These are phyloP conservation scores for Lipomyces oligophaga DNA, from an alignment of 805 yeast species.

Conservation along the genomic window DNA sequence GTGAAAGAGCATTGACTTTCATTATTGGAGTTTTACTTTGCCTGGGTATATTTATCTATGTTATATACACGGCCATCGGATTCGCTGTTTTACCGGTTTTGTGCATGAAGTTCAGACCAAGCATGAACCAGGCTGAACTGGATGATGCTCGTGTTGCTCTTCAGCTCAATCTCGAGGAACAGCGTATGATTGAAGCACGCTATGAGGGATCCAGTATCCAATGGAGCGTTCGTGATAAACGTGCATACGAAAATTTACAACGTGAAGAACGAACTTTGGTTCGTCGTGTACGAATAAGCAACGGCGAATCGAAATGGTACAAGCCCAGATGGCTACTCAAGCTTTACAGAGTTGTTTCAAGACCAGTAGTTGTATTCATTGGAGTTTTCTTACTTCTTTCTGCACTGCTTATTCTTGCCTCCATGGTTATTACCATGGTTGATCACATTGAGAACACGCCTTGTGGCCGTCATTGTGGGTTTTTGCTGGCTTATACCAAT, in stretches of 20 bases:
- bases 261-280: conserved; percentile 31
- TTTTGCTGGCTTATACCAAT: conserved; percentile 13
- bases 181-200: conserved; percentile 31
- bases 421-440: conserved; percentile 26
- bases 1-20: conserved; percentile 27
- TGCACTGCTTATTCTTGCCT: conserved; percentile 24
- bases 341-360: conserved; percentile 10
- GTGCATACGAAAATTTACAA: conserved; percentile 30
- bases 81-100: conserved; percentile 27
- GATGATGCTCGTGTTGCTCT: conserved; percentile 27
- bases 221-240: conserved; percentile 31
- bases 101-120: conserved; percentile 24
- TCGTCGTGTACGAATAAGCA: conserved; percentile 26
- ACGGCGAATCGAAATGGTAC: conserved; percentile 17
- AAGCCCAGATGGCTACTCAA: conserved; percentile 25
- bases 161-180: conserved; percentile 31
- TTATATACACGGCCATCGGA: conserved; percentile 29
- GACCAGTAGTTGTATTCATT: conserved; percentile 19
- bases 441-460: conserved; percentile 25
- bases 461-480: conserved; percentile 29
- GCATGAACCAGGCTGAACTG: conserved; percentile 18
- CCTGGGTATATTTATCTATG: conserved; percentile 26
- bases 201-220: conserved; percentile 26
- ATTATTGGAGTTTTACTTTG: conserved; percentile 27
- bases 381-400: conserved; percentile 21